Base-by-base conservation (phyloP, 2,329 filamentous ascomycete species). In the Xylariomycetidae sp. region DNA sequence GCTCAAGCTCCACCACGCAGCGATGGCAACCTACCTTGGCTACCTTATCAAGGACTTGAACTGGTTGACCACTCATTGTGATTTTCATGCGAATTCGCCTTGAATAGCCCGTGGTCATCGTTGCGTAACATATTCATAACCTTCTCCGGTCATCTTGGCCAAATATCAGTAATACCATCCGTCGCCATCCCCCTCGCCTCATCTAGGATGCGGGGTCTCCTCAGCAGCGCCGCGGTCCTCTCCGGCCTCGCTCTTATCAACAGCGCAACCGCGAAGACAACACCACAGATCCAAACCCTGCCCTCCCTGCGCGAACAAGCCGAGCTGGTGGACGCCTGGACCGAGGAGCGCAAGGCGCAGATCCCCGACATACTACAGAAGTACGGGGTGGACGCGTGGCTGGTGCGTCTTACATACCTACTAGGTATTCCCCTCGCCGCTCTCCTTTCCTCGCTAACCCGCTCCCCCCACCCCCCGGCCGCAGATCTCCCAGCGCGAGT, bases 401-500 rank as follows among this genome's bases (percentile, higher is more conserved):
- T 71, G 32, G 64, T 68, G 15, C 2, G 56, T 57, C 19, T n/a
- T n/a, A n/a, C n/a, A n/a, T 25, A 30, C 29, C 27, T 22, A 29
- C 19, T 19, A 17, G 13, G 10, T 26, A 14, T 26, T 15, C n/a
- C 14, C 12, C 19, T 32, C 23, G 9, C 19, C 26, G 9, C 14
- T 30, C 10, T 12, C 4, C 15, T 14, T 12, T 24, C 17, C 17
- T 23, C 17, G 22, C 32, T 29, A 13, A 19, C 19, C 25, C 6
- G 19, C 29, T 13, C 14, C 19, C 4, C 20, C 8, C 33, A 29
- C n/a, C 13, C 10, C 8, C 17, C 24, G n/a, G n/a, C 8, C 13
- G 10, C 25, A 70, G 65, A 66, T 69, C 43, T 67, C 63, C 53
- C 66, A 72, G 50, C 63, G 62, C 31, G 67, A 72, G 42, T 69